phyloP scores from a whole-genome alignment of 2,329 filamentous ascomycete genomes.

The Scytalidium lignicola region DNA sequence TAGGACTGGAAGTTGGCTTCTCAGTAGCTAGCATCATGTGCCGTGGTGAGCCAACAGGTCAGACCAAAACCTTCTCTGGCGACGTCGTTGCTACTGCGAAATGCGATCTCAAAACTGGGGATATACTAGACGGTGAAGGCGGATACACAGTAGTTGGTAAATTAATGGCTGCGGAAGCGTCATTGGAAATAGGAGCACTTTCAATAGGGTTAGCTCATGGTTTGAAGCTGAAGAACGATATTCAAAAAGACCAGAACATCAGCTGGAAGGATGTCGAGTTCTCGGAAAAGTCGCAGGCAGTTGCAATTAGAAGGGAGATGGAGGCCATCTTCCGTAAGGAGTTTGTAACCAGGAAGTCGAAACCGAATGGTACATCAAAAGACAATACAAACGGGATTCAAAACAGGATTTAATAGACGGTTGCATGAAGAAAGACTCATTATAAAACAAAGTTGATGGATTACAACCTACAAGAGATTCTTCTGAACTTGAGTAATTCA shows the following conservation, averaged over 20 bases:
- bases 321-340: conserved; percentile 32
- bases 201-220: conserved; percentile 39
- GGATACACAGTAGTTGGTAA: conserved; percentile 41
- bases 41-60: conserved; percentile 39
- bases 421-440: no score
- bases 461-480: no score
- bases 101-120: conserved; percentile 37
- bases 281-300: conserved; percentile 31
- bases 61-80: conserved; percentile 37
- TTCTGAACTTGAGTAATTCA: no score
- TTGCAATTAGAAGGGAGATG: conserved; percentile 38
- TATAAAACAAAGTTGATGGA: no score
- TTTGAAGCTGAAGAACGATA: conserved; percentile 33
- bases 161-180: conserved; percentile 35
- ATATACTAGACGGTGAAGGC: conserved; percentile 40
- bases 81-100: conserved; percentile 43
- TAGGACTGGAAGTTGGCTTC: conserved; percentile 40
- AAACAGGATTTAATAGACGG: no score
- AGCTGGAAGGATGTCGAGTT: conserved; percentile 42
- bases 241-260: conserved; percentile 36
- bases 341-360: conserved; percentile 12
- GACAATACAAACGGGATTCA: no score
- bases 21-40: conserved; percentile 40
- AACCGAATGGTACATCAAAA: conserved; percentile 1
- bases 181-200: conserved; percentile 35